Evolutionary conservation across 495 filamentous ascomycete genomes (phyloP).

Genomic region (Melanomma pulvis-pyrius): DNA sequence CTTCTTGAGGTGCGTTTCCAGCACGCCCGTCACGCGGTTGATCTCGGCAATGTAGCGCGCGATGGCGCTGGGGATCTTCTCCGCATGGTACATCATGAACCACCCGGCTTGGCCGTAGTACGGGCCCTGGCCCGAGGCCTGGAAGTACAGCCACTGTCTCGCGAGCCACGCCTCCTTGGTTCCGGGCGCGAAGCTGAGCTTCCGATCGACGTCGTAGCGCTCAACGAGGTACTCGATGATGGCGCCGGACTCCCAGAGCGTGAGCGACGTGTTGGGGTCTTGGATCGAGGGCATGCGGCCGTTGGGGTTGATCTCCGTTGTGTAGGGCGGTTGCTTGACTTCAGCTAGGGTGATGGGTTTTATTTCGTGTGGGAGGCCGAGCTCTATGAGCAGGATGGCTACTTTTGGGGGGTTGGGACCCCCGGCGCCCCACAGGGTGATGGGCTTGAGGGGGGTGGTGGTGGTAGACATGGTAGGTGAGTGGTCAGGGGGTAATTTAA

Average conservation of each 20-base stretch:
- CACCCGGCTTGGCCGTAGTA: constrained; percentile 66
- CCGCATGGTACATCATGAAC: constrained; percentile 59
- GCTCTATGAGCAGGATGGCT: constrained; percentile 63
- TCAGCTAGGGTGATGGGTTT: constrained; percentile 51
- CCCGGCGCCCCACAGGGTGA: constrained; percentile 49
- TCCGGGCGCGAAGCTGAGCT: constrained; percentile 57
- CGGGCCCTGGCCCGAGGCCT: constrained; percentile 68
- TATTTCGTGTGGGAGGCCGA: constrained; percentile 59
- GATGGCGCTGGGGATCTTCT: constrained; percentile 60
- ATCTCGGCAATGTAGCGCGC: constrained; percentile 65
- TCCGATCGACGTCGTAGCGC: constrained; percentile 67
- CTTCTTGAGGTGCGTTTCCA: constrained; percentile 56
- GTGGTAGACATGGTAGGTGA: constrained; percentile 37
- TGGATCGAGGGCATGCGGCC: constrained; percentile 67
- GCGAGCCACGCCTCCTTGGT: constrained; percentile 55
- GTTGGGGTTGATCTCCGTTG: constrained; percentile 66
- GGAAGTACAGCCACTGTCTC: constrained; percentile 70
- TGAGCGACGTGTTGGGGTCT: constrained; percentile 68
- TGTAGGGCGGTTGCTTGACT: constrained; percentile 61
- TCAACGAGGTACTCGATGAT: constrained; percentile 73
- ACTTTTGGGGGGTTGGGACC: constrained; percentile 69
- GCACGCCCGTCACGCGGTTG: constrained; percentile 60
- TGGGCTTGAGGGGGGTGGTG: constrained; percentile 46
- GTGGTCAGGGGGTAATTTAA: neutral
- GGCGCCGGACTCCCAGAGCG: constrained; percentile 73